Conservation (phyloP, 2,329 filamentous ascomycete species). For the Fusarium hostae region DNA sequence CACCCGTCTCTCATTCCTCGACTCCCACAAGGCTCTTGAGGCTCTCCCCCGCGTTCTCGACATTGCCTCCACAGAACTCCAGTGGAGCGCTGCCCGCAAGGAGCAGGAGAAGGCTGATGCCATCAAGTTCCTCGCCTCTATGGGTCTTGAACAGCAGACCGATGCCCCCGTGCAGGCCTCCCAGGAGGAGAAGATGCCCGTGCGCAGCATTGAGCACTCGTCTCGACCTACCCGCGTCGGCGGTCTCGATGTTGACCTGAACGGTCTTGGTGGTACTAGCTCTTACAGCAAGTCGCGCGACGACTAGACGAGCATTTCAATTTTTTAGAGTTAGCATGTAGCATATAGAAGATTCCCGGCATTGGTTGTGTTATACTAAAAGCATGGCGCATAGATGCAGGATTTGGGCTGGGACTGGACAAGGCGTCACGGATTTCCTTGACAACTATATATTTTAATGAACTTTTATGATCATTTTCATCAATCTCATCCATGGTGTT, state of each 20-base stretch:
- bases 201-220: slow-evolving; percentile 5
- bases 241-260: slow-evolving; percentile 28
- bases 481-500: too few species aligned
- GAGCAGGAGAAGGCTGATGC: slow-evolving; percentile 66
- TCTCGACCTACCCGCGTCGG: slow-evolving; percentile 16
- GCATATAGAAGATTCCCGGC: slow-evolving; percentile 29
- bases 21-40: slow-evolving; percentile 76
- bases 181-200: slow-evolving; percentile 20
- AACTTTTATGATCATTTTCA: not conserved
- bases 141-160: slow-evolving; percentile 54
- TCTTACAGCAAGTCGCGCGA: slow-evolving; percentile 23
- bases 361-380: slow-evolving; percentile 19
- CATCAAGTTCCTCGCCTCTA: slow-evolving; percentile 56
- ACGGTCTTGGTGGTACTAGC: slow-evolving; percentile 24
- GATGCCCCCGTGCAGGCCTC: slow-evolving; percentile 1
- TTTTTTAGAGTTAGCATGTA: slow-evolving; percentile 22
- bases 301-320: not conserved
- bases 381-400: slow-evolving; percentile 23
- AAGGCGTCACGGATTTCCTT: slow-evolving; percentile 21
- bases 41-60: slow-evolving; percentile 77
- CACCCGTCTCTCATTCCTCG: slow-evolving; percentile 79
- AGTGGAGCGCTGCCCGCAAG: slow-evolving; percentile 70
- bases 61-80: slow-evolving; percentile 75
- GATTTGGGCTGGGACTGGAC: not conserved
- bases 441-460: slow-evolving; percentile 16